These are phyloP conservation scores for Colletotrichum agaves DNA, from an alignment of 2,329 filamentous ascomycete species.

Conservation along the genomic window DNA sequence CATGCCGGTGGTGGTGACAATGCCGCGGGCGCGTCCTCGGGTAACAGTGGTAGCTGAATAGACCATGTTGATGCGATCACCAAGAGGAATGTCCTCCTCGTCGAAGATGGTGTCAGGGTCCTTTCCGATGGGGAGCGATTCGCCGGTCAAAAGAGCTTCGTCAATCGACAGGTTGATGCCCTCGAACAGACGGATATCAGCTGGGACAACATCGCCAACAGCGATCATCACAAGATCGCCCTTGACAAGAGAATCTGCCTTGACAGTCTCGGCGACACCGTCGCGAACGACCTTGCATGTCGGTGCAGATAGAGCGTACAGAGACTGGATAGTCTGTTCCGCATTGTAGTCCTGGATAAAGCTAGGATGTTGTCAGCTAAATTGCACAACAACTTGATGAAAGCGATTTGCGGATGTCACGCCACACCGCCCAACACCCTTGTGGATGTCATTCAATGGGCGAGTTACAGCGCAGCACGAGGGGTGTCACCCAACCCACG, in stretches of 20 bases:
- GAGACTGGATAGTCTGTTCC: slow-evolving; percentile 70
- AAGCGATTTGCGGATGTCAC: slow-evolving; percentile 33
- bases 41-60: slow-evolving; percentile 80
- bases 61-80: slow-evolving; percentile 76
- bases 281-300: slow-evolving; percentile 69
- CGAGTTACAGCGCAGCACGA: not conserved
- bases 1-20: slow-evolving; percentile 79
- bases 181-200: slow-evolving; percentile 72
- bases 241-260: slow-evolving; percentile 68
- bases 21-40: slow-evolving; percentile 74
- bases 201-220: slow-evolving; percentile 76
- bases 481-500: slow-evolving; percentile 30
- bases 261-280: slow-evolving; percentile 61
- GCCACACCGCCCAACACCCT: slow-evolving; percentile 17
- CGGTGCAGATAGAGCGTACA: slow-evolving; percentile 67
- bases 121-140: slow-evolving; percentile 77
- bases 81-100: slow-evolving; percentile 67
- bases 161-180: slow-evolving; percentile 81
- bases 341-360: slow-evolving; percentile 70
- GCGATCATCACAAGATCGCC: slow-evolving; percentile 73
- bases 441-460: not conserved
- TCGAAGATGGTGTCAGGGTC: slow-evolving; percentile 66
- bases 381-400: not conserved
- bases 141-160: slow-evolving; percentile 78
- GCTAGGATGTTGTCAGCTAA: slow-evolving; percentile 49